Evolutionary conservation across 352 stramenopile species (phyloP).

Genomic region (Phytopythium oedochilum): DNA sequence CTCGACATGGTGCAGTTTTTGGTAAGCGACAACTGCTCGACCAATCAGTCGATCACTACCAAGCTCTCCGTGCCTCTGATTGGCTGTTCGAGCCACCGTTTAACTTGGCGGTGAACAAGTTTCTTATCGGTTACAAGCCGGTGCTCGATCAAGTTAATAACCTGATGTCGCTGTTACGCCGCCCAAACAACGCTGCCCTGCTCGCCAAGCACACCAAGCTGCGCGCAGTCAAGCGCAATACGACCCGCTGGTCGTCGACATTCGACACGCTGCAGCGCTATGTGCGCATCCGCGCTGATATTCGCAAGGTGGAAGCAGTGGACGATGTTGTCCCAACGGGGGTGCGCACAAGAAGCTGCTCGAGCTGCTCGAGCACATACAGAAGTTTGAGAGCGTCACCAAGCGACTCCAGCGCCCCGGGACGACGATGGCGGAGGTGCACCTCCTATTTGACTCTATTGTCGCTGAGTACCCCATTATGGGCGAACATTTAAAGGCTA

Average conservation of each 20-base stretch:
- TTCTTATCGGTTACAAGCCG: background rate
- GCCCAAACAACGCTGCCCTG: background rate
- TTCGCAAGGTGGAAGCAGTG: background rate
- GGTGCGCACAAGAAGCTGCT: constrained; percentile 15
- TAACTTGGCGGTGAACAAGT: constrained; percentile 4
- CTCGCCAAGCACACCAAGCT: background rate
- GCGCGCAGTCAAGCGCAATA: background rate
- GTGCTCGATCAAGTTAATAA: background rate
- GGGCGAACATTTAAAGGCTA: background rate
- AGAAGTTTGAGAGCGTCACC: constrained; percentile 10
- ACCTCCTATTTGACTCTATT: background rate
- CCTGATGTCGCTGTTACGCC: constrained; percentile 2
- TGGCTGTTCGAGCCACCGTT: constrained; percentile 4
- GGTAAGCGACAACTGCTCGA: constrained; percentile 7
- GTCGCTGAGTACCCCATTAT: background rate
- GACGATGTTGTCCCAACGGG: constrained; percentile 1
- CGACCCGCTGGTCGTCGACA: background rate
- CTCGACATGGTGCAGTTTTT: constrained; percentile 2
- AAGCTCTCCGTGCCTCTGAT: background rate
- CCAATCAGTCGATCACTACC: background rate
- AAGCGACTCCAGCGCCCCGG: background rate
- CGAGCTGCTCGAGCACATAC: constrained; percentile 12
- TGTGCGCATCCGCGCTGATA: background rate
- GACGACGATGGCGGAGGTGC: background rate
- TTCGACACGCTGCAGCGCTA: constrained; percentile 6